phyloP scores from a whole-genome alignment of 2,329 filamentous ascomycete species.

The Endothia cerciana region DNA sequence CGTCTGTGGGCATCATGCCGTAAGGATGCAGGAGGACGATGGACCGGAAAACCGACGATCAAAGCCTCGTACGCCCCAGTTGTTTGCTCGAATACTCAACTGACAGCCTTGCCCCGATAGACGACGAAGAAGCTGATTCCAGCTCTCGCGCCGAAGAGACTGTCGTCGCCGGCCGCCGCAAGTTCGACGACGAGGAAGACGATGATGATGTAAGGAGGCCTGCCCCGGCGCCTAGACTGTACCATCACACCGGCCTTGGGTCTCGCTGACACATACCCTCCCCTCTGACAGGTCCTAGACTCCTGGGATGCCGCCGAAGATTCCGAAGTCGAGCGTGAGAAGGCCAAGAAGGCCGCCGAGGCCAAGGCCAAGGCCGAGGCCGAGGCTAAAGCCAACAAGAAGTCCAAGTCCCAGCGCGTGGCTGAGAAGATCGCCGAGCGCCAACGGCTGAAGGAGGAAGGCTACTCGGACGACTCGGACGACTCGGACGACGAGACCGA shows the following conservation, averaged over 20 bases:
- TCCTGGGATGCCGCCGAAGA: constrained; percentile 98
- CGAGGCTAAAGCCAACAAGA: constrained; percentile 87
- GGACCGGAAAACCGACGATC: background rate
- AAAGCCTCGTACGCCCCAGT: background rate
- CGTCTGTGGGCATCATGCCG: background rate
- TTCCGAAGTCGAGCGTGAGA: constrained; percentile 95
- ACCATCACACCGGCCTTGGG: constrained; percentile 1
- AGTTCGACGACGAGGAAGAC: constrained; percentile 94
- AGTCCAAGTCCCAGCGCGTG: constrained; percentile 84
- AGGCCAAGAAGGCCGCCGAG: constrained; percentile 83
- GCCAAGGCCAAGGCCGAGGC: constrained; percentile 89
- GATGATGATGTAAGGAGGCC: constrained; percentile 72
- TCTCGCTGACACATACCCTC: constrained; percentile 14
- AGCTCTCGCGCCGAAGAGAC: constrained; percentile 37
- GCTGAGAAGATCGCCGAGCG: constrained; percentile 73
- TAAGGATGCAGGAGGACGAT: background rate
- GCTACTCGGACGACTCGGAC: constrained; percentile 61
- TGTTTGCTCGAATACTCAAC: constrained; percentile 14
- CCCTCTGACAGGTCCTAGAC: constrained; percentile 73
- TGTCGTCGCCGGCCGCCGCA: constrained; percentile 52
- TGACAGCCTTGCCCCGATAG: constrained; percentile 35
- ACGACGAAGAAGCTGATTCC: constrained; percentile 44
- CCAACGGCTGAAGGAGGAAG: constrained; percentile 54
- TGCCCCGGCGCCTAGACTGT: constrained; percentile 19
- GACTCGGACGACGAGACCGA: constrained; percentile 75